Percentiles rank a stretch among this genome's conserved stretches.
Conservation (phyloP, 129 eudicot species). For the Lactuca saligna region DNA sequence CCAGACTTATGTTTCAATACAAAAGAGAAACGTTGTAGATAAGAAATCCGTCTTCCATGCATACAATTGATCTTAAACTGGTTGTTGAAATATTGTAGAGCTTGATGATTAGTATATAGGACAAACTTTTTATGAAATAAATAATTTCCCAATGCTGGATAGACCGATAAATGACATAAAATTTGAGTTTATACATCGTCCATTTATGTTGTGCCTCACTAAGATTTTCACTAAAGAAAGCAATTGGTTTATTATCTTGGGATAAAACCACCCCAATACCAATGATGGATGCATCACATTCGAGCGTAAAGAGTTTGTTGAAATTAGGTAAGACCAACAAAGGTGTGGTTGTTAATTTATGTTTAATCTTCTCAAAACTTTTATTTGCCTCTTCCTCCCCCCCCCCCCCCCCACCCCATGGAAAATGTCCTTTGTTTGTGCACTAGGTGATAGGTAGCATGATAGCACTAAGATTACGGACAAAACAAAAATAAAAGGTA, state of each 20-base stretch:
- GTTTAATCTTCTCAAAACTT: background rate
- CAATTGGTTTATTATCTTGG: background rate
- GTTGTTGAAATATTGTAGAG: background rate
- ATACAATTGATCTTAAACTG: background rate
- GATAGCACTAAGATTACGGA: background rate
- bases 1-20: background rate
- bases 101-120: background rate
- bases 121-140: conserved; percentile 1
- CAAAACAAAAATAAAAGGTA: background rate
- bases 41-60: too few species aligned
- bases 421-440: background rate
- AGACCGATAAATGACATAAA: background rate
- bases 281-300: too few species aligned
- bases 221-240: conserved; percentile 9
- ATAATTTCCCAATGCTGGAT: background rate
- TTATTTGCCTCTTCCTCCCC: background rate
- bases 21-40: background rate
- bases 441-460: background rate
- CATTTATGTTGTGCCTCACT: background rate
- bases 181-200: background rate
- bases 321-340: background rate
- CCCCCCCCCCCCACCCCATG: background rate
- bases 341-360: background rate
- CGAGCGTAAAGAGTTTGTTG: background rate
- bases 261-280: too few species aligned